Evolutionary conservation across 78 protist species (phyloP), one percentile per base, ranked within the genome.

Genomic region (Dictyostelium firmibasis): DNA sequence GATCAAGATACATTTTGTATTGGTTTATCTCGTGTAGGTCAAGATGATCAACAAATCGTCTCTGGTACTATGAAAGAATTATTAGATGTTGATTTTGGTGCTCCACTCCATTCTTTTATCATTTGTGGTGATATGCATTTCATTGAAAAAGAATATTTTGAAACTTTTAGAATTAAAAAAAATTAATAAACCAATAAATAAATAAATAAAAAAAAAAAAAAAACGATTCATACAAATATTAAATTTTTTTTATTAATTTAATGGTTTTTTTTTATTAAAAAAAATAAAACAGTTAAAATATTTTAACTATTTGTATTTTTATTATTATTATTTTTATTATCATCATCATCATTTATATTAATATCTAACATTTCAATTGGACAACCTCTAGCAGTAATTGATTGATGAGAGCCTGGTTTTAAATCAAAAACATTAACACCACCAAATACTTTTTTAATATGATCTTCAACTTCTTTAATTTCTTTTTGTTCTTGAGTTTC

Each of bases 21-120:
- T 1, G 99, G 99, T 44, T 44, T 98, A 53, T 98, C 99, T 25
- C 98, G 99, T 18, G 98, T 99, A 1, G 99, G 99, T n/a, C 50
- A 82, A 60, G 95, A 38, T n/a, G 62, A 31, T 14, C 99, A 99
- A 94, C 82, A 25, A 47, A 84, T 98, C 86, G 85, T 87, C 7
- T 72, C 87, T 8, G 99, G 98, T 10, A 97, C 97, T 6, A 74
- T 98, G 77, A 36, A 33, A 18, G 98, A 98, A 70, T 93, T 99
- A 20, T 29, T n/a, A 7, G 8, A 44, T 0, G 93, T 92, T n/a
- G 99, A 98, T 43, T 98, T 98, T 44, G 99, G 99, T 20, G 79
- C 77, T 18, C 99, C 99, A 11, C 98, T 98, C 18, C 99, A 98
- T 85, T 92, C 96, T 6, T 47, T 98, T 29, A 96, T 98, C 11